Evolutionary conservation across 2,329 filamentous ascomycete genomes (phyloP).

Genomic region (Calonectria ilicicola): DNA sequence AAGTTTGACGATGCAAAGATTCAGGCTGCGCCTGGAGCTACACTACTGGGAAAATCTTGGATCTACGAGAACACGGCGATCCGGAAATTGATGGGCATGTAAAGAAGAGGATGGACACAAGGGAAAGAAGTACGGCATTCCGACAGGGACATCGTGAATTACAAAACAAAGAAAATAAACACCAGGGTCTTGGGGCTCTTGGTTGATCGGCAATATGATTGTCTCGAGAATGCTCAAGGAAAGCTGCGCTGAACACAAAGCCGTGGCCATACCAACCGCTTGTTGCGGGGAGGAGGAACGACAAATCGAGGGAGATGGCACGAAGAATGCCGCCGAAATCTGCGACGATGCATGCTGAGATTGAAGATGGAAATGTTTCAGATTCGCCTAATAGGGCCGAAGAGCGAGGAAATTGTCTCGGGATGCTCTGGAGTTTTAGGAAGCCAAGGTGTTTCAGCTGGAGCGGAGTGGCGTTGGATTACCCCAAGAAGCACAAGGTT

Average conservation of each 20-base stretch:
- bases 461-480: background rate
- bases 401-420: conserved; percentile 5
- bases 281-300: background rate
- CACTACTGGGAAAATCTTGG: conserved; percentile 49
- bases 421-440: conserved; percentile 6
- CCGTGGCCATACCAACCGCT: background rate
- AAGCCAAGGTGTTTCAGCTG: background rate
- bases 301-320: background rate
- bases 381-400: conserved; percentile 9
- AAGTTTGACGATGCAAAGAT: conserved; percentile 41
- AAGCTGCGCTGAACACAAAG: background rate
- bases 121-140: background rate
- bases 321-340: background rate
- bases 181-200: background rate
- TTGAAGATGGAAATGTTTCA: background rate
- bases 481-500: conserved; percentile 4
- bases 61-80: conserved; percentile 51
- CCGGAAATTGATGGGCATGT: conserved; percentile 49
- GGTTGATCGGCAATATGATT: background rate
- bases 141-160: background rate
- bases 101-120: background rate
- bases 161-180: background rate
- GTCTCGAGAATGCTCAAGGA: background rate
- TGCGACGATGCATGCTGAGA: background rate
- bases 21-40: conserved; percentile 44